phyloP scores from a whole-genome alignment of 306 rosid genomes.

The apple (Malus domestica) region DNA sequence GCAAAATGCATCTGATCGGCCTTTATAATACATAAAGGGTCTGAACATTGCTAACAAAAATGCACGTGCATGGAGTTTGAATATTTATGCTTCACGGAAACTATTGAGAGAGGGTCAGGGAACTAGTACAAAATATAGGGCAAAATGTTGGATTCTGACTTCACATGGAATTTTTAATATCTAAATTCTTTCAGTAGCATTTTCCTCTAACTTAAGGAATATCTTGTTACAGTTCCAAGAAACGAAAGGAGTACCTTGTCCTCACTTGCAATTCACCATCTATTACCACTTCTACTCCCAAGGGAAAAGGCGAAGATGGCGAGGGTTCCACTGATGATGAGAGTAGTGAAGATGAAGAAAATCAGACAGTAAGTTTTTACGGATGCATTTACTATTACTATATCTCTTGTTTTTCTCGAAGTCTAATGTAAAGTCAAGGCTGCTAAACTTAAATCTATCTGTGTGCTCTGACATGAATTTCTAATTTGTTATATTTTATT shows the following conservation, averaged over 20 bases:
- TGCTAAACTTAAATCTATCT: not conserved
- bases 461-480: not conserved
- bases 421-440: not conserved
- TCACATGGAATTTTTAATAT: not conserved
- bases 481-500: not conserved
- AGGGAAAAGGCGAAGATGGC: slow-evolving; percentile 48
- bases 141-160: not conserved
- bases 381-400: not conserved
- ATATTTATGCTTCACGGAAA: too few relatives aligned
- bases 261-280: slow-evolving; percentile 74
- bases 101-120: not conserved
- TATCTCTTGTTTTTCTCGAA: not conserved
- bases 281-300: slow-evolving; percentile 29
- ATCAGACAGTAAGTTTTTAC: slow-evolving; percentile 46
- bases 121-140: not conserved
- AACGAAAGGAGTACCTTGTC: slow-evolving; percentile 78
- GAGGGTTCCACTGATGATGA: slow-evolving; percentile 59
- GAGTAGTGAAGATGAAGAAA: slow-evolving; percentile 54
- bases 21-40: not conserved
- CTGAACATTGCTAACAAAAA: too few relatives aligned
- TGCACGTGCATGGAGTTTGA: too few relatives aligned
- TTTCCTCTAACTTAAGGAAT: slow-evolving; percentile 15
- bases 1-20: not conserved
- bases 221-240: slow-evolving; percentile 56
- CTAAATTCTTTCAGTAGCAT: not conserved